Conservation (phyloP, 2,329 filamentous ascomycete genomes). For the Trichoderma sp. region DNA sequence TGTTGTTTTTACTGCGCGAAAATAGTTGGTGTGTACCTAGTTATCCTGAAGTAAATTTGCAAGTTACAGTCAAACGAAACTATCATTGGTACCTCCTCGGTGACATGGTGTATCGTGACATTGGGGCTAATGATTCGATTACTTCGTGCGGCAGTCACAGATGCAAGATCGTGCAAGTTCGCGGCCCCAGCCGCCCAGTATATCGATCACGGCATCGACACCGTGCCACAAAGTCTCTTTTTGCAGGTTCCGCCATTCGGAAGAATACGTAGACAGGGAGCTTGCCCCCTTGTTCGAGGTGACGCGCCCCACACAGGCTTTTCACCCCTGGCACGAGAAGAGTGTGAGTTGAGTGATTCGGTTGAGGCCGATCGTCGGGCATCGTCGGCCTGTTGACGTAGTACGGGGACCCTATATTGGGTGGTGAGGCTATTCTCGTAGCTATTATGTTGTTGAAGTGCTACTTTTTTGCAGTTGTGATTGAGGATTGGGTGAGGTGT, state of each 20-base stretch:
- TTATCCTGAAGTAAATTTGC: not conserved
- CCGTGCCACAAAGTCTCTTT: conserved; percentile 22
- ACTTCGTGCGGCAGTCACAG: conserved; percentile 8
- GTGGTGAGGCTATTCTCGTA: not conserved
- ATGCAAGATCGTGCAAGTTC: conserved; percentile 22
- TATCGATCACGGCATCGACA: conserved; percentile 6
- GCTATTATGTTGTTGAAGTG: too few relatives aligned
- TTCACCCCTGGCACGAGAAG: not conserved
- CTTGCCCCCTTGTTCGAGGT: not conserved
- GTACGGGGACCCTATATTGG: too few relatives aligned
- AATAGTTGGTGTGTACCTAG: not conserved
- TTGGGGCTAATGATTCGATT: not conserved
- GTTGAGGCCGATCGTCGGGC: conserved; percentile 17
- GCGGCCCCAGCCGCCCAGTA: conserved; percentile 20
- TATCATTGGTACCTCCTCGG: not conserved
- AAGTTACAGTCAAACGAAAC: not conserved
- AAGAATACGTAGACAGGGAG: not conserved
- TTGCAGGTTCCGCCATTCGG: not conserved
- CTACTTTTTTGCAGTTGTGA: too few relatives aligned
- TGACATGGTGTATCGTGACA: conserved; percentile 19
- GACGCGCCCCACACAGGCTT: conserved; percentile 17
- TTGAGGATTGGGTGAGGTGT: too few relatives aligned
- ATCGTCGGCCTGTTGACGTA: too few relatives aligned
- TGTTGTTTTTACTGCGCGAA: not conserved
- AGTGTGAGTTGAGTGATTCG: not conserved